phyloP scores from a whole-genome alignment of 495 filamentous ascomycete species.

The Mytilinidion resinicola region DNA sequence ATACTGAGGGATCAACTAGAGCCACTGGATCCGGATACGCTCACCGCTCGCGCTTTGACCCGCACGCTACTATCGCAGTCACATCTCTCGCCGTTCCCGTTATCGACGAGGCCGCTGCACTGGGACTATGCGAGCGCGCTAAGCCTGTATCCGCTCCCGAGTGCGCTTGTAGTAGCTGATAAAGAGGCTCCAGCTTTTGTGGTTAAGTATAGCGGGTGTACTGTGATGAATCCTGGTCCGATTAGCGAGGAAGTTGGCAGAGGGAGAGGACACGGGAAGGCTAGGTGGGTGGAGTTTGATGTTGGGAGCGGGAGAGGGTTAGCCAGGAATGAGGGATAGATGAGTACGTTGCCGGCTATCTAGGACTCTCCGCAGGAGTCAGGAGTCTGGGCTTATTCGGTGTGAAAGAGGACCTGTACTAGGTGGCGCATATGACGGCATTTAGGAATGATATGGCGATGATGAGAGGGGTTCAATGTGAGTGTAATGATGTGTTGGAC shows the following conservation, averaged over 20 bases:
- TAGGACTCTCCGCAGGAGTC: too few relatives aligned
- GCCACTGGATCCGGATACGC: slow-evolving; percentile 43
- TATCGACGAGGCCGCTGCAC: slow-evolving; percentile 66
- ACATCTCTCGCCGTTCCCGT: slow-evolving; percentile 76
- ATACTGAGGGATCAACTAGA: slow-evolving; percentile 17
- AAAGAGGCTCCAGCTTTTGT: slow-evolving; percentile 71
- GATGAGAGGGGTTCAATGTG: too few relatives aligned
- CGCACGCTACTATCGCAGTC: slow-evolving; percentile 94
- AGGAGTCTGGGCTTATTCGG: too few relatives aligned
- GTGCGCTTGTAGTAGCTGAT: slow-evolving; percentile 73
- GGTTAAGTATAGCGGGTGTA: slow-evolving; percentile 87
- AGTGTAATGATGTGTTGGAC: too few relatives aligned
- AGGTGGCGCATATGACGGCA: too few relatives aligned
- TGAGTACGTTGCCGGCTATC: too few relatives aligned
- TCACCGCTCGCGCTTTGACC: slow-evolving; percentile 70
- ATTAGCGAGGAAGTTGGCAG: slow-evolving; percentile 58
- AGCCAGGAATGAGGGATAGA: slow-evolving; percentile 37
- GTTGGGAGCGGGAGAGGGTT: slow-evolving; percentile 50
- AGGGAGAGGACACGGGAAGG: slow-evolving; percentile 42
- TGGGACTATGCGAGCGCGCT: slow-evolving; percentile 78
- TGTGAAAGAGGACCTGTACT: too few relatives aligned
- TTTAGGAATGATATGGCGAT: too few relatives aligned
- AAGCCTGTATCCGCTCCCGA: slow-evolving; percentile 82
- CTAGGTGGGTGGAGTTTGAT: slow-evolving; percentile 83
- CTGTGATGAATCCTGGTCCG: slow-evolving; percentile 88